Evolutionary conservation across 2,329 filamentous ascomycete species (phyloP), one percentile per base, ranked within the genome.

Genomic region (Blastomyces silverae): DNA sequence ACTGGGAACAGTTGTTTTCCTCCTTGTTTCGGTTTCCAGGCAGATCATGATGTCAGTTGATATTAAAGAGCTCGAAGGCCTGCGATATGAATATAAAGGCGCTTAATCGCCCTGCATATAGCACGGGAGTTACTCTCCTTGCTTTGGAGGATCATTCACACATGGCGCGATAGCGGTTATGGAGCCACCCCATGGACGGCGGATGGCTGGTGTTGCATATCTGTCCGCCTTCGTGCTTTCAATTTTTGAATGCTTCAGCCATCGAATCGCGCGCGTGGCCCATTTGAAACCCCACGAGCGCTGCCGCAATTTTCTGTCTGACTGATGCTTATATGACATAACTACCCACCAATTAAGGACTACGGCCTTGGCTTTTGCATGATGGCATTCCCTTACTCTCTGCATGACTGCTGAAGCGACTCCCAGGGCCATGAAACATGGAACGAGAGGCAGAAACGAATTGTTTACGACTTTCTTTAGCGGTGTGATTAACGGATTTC

Each of bases 71-170:
- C 73, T 79, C 48, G 75, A 78, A 65, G 69, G 71, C 64, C 73
- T 79, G 57, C 75, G 73, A 50, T 79, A 79, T 66, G 73, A 73
- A 42, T 78, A 77, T 64, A 79, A 79, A 69, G 77, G 77, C 44
- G 77, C 76, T 34, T 70, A 63, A 69, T 17, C 44, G 17, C 34
- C 11, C 34, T 39, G 17, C n/a, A 28, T 39, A 17, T n/a, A 4
- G 28, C 15, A 2, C 42, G 37, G 34, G 39, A 60, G 25, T 4
- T 22, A 11, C 48, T 61, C 37, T 39, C 37, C 37, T n/a, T 48
- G 28, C 39, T 58, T 25, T 4, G 8, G 20, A 58, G 20, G 34
- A 25, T 58, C 8, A n/a, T 28, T 52, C 48, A 28, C 22, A 52
- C 13, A 22, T 28, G 48, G 48, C 11, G 11, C 22, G 22, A 28